Evolutionary conservation across 306 rosid species (phyloP).

Genomic region (Cucumis hystrix): DNA sequence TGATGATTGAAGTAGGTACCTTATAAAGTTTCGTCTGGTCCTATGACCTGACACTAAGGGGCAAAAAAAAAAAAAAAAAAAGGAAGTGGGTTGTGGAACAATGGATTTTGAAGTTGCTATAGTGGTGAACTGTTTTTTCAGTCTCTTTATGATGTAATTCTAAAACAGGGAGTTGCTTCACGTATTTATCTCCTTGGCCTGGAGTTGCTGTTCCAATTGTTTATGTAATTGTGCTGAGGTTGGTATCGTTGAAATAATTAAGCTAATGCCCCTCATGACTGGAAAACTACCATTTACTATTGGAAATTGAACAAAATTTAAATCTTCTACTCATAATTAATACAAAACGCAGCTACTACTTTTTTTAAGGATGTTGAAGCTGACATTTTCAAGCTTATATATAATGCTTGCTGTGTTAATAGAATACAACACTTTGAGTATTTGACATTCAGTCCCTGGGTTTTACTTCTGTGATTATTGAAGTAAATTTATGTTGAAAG

Average conservation of each 20-base stretch:
- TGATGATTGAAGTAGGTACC: too few species aligned
- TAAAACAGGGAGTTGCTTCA: background rate
- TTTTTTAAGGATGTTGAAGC: background rate
- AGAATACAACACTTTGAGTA: background rate
- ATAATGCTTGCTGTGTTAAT: background rate
- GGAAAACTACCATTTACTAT: background rate
- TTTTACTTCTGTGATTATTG: background rate
- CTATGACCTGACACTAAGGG: background rate
- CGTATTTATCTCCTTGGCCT: background rate
- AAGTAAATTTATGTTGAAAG: background rate
- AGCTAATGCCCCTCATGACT: background rate
- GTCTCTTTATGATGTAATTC: background rate
- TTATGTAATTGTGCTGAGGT: background rate
- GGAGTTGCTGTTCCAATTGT: background rate
- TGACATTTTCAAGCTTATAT: background rate
- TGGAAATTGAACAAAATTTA: background rate
- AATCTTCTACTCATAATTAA: background rate
- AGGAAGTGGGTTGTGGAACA: background rate
- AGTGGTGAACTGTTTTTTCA: background rate
- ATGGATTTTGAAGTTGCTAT: background rate
- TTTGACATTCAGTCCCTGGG: background rate
- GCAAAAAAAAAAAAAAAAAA: background rate
- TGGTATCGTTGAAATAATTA: background rate
- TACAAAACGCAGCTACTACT: background rate
- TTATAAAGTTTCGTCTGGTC: too few species aligned